Conservation (phyloP, 805 yeast genomes). For the Candida mattraensis region DNA sequence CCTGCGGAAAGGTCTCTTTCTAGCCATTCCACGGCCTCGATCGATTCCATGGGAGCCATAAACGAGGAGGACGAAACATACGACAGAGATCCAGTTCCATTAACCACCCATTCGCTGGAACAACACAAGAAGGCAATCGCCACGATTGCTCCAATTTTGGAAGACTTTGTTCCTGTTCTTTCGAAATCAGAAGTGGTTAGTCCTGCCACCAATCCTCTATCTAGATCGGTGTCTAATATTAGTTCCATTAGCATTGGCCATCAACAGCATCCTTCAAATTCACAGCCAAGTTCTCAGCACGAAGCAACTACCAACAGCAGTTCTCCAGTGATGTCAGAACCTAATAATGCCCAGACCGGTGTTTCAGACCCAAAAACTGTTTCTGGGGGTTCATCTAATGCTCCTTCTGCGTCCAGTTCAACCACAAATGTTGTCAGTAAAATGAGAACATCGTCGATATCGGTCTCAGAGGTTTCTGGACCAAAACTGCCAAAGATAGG, state of each 20-base stretch:
- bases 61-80: slow-evolving; percentile 24
- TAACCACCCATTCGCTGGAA: slow-evolving; percentile 33
- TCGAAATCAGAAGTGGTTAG: slow-evolving; percentile 41
- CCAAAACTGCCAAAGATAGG: slow-evolving; percentile 73
- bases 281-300: slow-evolving; percentile 8
- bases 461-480: slow-evolving; percentile 41
- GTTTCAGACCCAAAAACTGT: slow-evolving; percentile 9
- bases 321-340: slow-evolving; percentile 3
- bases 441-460: slow-evolving; percentile 32
- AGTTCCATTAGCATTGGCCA: slow-evolving; percentile 31
- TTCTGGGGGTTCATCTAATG: slow-evolving; percentile 8
- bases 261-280: slow-evolving; percentile 8
- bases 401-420: slow-evolving; percentile 19
- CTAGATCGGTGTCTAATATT: slow-evolving; percentile 33
- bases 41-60: slow-evolving; percentile 18
- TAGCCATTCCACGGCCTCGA: slow-evolving; percentile 22
- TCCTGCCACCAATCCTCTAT: slow-evolving; percentile 31
- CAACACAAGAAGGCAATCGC: slow-evolving; percentile 64
- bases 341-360: background rate
- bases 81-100: slow-evolving; percentile 27
- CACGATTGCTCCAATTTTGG: slow-evolving; percentile 72
- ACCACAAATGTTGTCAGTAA: slow-evolving; percentile 15
- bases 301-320: background rate
- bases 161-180: slow-evolving; percentile 71
- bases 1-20: slow-evolving; percentile 20